phyloP scores from a whole-genome alignment of 2,329 filamentous ascomycete genomes.

The Corynespora cassiicola region DNA sequence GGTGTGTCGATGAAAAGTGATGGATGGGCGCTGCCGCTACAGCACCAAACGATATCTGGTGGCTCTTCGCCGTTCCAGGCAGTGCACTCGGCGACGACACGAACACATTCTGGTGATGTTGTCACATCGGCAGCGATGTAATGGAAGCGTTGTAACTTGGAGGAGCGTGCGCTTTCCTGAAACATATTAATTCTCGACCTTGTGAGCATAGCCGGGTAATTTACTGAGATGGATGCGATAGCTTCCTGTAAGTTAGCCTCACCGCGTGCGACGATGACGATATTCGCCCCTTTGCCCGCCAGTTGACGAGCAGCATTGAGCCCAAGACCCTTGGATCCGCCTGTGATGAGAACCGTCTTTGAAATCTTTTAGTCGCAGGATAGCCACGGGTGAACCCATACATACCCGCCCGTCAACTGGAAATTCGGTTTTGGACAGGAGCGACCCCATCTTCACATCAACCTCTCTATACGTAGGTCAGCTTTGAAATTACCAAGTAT shows the following conservation, averaged over 20 bases:
- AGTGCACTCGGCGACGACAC: constrained; percentile 11
- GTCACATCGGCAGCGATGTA: constrained; percentile 12
- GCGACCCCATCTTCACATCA: constrained; percentile 7
- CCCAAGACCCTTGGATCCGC: constrained; percentile 20
- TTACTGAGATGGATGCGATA: constrained; percentile 13
- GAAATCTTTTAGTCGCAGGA: constrained; percentile 1
- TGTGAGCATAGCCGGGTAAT: too few relatives aligned
- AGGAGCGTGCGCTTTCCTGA: constrained; percentile 12
- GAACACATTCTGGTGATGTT: constrained; percentile 9
- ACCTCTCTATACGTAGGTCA: too few relatives aligned
- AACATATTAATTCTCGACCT: background rate
- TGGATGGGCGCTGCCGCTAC: constrained; percentile 24
- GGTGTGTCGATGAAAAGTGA: constrained; percentile 47
- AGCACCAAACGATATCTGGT: constrained; percentile 21
- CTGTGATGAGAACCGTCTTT: constrained; percentile 20
- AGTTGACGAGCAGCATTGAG: constrained; percentile 15
- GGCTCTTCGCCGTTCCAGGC: constrained; percentile 14
- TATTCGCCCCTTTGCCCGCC: constrained; percentile 17
- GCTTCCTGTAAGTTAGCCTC: constrained; percentile 12
- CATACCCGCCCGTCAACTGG: constrained; percentile 15
- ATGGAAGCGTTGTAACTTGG: constrained; percentile 16
- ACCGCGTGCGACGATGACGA: constrained; percentile 16
- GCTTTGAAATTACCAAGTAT: too few relatives aligned
- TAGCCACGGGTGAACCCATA: background rate
- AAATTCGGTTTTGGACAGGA: constrained; percentile 13